Conservation (phyloP, 192 early-diverging fungal species). For the Podila minutissima region DNA sequence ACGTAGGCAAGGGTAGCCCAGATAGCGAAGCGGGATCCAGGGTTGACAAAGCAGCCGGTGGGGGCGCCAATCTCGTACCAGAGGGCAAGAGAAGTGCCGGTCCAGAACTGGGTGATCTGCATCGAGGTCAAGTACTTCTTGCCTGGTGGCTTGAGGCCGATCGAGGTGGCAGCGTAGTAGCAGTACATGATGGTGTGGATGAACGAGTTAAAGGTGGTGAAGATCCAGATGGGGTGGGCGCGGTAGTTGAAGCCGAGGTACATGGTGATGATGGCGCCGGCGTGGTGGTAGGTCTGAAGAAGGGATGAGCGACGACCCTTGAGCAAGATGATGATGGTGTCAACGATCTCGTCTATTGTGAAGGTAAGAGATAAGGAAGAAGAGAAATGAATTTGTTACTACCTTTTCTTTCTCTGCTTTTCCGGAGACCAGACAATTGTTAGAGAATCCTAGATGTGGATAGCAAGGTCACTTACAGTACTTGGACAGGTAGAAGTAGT, state of each 20-base stretch:
- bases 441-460: background rate
- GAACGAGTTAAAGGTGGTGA: conserved; percentile 76
- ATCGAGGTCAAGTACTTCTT: conserved; percentile 74
- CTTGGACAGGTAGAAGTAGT: conserved; percentile 82
- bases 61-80: conserved; percentile 67
- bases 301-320: conserved; percentile 70
- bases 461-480: conserved; percentile 56
- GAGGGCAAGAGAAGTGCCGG: conserved; percentile 64
- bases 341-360: conserved; percentile 69
- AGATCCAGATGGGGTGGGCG: conserved; percentile 72
- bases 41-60: conserved; percentile 48
- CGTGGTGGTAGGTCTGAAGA: conserved; percentile 80
- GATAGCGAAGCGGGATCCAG: conserved; percentile 60
- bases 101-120: conserved; percentile 81
- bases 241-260: conserved; percentile 64
- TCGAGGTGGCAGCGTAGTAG: conserved; percentile 73
- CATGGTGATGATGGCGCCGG: conserved; percentile 75
- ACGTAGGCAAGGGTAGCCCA: conserved; percentile 64
- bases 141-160: conserved; percentile 71
- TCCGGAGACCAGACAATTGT: no score
- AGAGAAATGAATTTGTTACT: no score
- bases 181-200: conserved; percentile 82
- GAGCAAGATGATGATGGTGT: conserved; percentile 79
- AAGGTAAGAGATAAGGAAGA: background rate
- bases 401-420: no score